A percentile compares a stretch with the other conserved stretches of the same genome.
phyloP scores from a whole-genome alignment of 208 protist genomes.

The Trypanosoma brucei region DNA sequence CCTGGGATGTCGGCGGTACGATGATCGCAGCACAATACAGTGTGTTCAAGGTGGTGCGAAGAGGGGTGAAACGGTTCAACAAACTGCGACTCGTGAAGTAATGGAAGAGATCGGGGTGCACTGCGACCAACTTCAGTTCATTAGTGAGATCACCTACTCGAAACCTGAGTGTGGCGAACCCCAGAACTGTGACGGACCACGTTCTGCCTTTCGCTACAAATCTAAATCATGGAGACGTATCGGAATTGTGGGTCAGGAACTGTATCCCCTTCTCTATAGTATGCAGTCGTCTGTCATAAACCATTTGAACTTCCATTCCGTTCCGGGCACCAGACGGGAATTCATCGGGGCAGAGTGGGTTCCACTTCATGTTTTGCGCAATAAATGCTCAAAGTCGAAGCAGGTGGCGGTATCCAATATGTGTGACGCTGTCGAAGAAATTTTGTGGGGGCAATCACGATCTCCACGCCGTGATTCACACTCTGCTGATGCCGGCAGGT shows the following conservation, averaged over 20 bases:
- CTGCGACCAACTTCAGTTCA: conserved; percentile 11
- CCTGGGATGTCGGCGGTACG: conserved; percentile 28
- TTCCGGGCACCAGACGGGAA: conserved; percentile 10
- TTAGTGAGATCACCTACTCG: conserved; percentile 20
- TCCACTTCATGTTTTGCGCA: conserved; percentile 18
- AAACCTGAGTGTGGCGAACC: neutral
- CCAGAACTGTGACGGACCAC: neutral
- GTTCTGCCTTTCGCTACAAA: conserved; percentile 34
- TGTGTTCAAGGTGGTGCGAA: conserved; percentile 42
- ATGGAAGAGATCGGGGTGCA: conserved; percentile 45
- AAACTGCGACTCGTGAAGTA: conserved; percentile 35
- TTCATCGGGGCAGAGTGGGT: conserved; percentile 34
- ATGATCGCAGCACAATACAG: conserved; percentile 26
- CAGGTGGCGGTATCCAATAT: conserved; percentile 26
- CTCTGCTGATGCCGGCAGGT: too few relatives aligned
- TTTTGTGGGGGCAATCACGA: neutral
- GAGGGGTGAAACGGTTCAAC: conserved; percentile 16
- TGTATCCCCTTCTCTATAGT: conserved; percentile 44
- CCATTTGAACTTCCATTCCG: conserved; percentile 6
- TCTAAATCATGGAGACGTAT: conserved; percentile 40
- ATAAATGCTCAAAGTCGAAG: conserved; percentile 30
- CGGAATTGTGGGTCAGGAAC: conserved; percentile 38
- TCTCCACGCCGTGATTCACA: too few relatives aligned
- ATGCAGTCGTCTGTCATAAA: conserved; percentile 11
- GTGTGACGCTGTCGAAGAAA: conserved; percentile 20